A percentile compares a stretch with the other conserved stretches of the same genome.
Evolutionary conservation across 225 moss, liverwort and hornwort genomes (phyloP).

Genomic region (Rhytidiadelphus loreus): DNA sequence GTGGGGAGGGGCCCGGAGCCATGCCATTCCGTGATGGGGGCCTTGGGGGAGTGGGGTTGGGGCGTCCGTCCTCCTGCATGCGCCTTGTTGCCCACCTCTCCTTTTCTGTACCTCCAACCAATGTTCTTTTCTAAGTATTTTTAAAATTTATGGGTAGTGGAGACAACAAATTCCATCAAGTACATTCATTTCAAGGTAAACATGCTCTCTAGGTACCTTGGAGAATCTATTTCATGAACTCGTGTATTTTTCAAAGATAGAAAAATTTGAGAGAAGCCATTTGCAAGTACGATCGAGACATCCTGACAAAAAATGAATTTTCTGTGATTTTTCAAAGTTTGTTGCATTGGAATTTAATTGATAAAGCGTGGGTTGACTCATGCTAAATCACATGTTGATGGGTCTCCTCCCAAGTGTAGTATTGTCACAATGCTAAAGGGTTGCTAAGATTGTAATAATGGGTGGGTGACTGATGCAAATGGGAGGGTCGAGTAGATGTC

Average conservation of each 20-base stretch:
- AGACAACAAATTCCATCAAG: background rate
- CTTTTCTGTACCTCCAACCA: background rate
- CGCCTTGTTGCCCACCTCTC: background rate
- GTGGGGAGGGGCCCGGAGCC: too few relatives aligned
- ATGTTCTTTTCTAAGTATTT: background rate
- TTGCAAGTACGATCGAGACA: background rate
- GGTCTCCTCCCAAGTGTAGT: background rate
- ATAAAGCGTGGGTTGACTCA: too few relatives aligned
- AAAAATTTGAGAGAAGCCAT: background rate
- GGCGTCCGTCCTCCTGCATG: background rate
- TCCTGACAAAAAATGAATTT: background rate
- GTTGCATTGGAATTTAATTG: background rate
- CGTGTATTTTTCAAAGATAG: fast-evolving
- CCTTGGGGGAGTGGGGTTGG: background rate
- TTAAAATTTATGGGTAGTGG: background rate
- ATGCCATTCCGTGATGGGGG: background rate
- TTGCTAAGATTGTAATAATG: background rate
- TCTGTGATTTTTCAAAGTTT: background rate
- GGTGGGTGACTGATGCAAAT: fast-evolving
- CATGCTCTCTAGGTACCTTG: background rate
- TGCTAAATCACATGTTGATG: fast-evolving
- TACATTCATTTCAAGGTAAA: background rate
- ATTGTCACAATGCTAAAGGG: background rate
- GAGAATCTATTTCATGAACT: background rate
- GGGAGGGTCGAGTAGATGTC: fast-evolving